A percentile compares a stretch with the other conserved stretches of the same genome.
Conservation (phyloP, 352 stramenopile species). For the Phytophthora megakarya region DNA sequence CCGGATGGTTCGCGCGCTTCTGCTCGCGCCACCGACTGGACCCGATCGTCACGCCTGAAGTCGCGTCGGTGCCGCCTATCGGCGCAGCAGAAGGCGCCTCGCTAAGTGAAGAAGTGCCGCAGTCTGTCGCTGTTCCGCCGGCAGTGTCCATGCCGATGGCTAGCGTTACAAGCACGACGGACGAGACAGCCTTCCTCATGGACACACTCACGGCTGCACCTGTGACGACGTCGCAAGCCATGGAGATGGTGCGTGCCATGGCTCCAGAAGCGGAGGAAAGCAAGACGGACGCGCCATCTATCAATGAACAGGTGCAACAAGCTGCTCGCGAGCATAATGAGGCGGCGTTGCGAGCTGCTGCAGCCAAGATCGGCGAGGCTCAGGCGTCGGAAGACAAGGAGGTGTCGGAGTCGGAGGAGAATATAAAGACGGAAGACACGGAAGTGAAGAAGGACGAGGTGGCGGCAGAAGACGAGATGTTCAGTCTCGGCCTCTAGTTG, state of each 20-base stretch:
- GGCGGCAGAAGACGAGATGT: constrained; percentile 73
- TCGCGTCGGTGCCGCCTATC: not conserved
- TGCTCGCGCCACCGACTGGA: constrained; percentile 85
- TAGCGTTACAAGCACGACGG: constrained; percentile 4
- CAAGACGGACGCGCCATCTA: constrained; percentile 46
- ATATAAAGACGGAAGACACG: not conserved
- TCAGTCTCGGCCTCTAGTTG: constrained; percentile 75
- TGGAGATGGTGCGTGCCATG: constrained; percentile 26
- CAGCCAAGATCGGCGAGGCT: constrained; percentile 29
- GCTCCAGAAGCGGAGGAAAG: constrained; percentile 17
- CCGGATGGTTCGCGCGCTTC: constrained; percentile 88
- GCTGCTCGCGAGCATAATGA: constrained; percentile 47
- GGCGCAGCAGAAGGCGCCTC: not conserved
- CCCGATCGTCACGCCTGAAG: constrained; percentile 44
- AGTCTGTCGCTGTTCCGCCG: constrained; percentile 14
- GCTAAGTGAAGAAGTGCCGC: constrained; percentile 7
- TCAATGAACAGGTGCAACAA: constrained; percentile 50
- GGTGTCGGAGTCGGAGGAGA: constrained; percentile 14
- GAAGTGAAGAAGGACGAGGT: constrained; percentile 5
- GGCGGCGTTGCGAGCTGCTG: constrained; percentile 35
- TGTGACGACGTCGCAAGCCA: constrained; percentile 20
- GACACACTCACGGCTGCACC: constrained; percentile 28
- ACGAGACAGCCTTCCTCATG: constrained; percentile 41
- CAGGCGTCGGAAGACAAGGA: constrained; percentile 17
- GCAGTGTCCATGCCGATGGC: constrained; percentile 14